These are phyloP conservation scores for Rhynchospora pubera DNA, from an alignment of 176 grass and related monocot genomes.

Conservation along the genomic window DNA sequence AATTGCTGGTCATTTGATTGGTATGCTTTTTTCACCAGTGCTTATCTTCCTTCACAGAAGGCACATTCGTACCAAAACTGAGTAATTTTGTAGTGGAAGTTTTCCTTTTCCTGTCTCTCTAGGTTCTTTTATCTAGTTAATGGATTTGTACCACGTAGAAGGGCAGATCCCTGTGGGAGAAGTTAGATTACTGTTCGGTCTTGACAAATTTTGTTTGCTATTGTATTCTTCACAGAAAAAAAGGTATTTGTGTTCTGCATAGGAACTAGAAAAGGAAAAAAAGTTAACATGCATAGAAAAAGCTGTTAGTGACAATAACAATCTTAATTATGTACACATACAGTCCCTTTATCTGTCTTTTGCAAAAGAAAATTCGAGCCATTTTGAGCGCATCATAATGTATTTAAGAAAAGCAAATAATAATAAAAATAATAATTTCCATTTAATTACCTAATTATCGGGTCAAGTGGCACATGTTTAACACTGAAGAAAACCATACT, in stretches of 20 bases:
- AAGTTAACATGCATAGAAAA: not conserved
- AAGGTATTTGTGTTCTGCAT: too few relatives aligned
- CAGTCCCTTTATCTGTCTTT: not conserved
- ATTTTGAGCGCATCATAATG: not conserved
- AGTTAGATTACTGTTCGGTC: not conserved
- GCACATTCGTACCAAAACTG: constrained; percentile 40
- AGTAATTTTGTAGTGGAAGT: constrained; percentile 30
- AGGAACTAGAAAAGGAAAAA: too few relatives aligned
- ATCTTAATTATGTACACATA: not conserved
- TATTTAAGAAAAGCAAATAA: not conserved
- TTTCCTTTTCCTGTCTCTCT: not conserved
- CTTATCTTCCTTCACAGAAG: constrained; percentile 35
- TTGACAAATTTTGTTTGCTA: not conserved
- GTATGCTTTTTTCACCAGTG: constrained; percentile 35
- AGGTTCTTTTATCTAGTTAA: not conserved
- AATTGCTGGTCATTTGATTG: constrained; percentile 55
- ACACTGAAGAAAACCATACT: too few relatives aligned
- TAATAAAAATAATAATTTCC: too few relatives aligned
- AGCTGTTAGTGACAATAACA: not conserved
- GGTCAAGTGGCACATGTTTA: too few relatives aligned
- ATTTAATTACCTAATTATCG: too few relatives aligned
- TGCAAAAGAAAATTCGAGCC: not conserved
- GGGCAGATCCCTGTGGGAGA: not conserved
- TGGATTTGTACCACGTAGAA: not conserved
- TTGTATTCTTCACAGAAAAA: not conserved